Conservation (phyloP, 73 alveolate species). For the Paramecium primaurelia region DNA sequence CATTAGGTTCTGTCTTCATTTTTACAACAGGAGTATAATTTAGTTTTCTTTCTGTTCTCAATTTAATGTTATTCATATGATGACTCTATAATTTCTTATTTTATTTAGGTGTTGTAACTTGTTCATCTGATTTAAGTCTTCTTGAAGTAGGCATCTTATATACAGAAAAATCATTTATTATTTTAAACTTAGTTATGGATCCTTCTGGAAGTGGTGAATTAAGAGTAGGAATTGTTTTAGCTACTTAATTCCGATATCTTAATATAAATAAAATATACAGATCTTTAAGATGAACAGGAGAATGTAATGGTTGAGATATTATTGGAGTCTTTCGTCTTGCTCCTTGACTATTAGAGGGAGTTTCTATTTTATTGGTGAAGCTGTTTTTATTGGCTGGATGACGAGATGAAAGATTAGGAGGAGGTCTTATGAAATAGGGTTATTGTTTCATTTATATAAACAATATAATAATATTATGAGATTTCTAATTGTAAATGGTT, state of each 20-base stretch:
- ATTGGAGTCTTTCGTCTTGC: background rate
- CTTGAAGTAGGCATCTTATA: background rate
- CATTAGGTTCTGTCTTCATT: slow-evolving; percentile 41
- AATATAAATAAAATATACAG: background rate
- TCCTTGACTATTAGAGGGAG: background rate
- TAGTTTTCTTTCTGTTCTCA: background rate
- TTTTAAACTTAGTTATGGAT: background rate
- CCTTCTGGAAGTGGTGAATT: background rate
- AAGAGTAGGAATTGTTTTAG: background rate
- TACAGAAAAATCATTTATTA: background rate
- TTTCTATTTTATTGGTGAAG: background rate
- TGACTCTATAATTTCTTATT: background rate
- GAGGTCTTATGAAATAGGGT: background rate
- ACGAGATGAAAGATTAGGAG: background rate
- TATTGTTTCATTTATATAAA: background rate
- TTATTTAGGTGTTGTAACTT: background rate
- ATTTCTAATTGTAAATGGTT: background rate
- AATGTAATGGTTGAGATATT: background rate
- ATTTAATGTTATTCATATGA: background rate
- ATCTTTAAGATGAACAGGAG: background rate
- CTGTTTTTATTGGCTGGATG: background rate
- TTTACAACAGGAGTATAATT: slow-evolving; percentile 9
- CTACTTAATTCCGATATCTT: background rate
- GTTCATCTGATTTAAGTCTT: background rate
- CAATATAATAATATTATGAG: background rate